These are phyloP conservation scores for Hygrophila difformis DNA, from an alignment of 257 asterid species.

Conservation along the genomic window DNA sequence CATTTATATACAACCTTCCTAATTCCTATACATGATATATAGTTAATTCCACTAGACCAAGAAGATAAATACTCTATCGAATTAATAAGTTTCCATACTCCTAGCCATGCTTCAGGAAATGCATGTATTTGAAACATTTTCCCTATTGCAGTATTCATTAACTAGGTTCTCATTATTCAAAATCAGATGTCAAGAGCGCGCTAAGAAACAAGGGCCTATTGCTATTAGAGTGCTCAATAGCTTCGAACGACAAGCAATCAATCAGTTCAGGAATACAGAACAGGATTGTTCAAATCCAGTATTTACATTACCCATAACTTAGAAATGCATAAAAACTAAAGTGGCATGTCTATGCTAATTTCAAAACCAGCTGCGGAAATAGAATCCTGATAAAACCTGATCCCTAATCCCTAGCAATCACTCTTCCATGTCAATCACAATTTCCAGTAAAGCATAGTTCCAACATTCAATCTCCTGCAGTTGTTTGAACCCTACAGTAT, in stretches of 20 bases:
- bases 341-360: neutral
- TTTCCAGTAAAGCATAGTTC: neutral
- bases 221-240: neutral
- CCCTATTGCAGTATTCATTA: conserved; percentile 6
- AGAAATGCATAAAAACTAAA: neutral
- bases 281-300: neutral
- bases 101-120: conserved; percentile 3
- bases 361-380: neutral
- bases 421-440: conserved; percentile 3
- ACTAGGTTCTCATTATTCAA: neutral
- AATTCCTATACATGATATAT: neutral
- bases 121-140: neutral
- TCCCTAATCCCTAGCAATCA: neutral
- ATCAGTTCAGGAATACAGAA: neutral
- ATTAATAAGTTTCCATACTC: neutral
- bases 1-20: no score
- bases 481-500: neutral
- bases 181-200: neutral
- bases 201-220: neutral
- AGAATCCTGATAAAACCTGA: neutral
- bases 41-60: neutral
- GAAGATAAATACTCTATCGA: neutral
- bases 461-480: neutral
- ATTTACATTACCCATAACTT: neutral
- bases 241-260: neutral